Base-by-base conservation (phyloP, 306 rosid genomes). In the Fragaria nilgerrensis region DNA sequence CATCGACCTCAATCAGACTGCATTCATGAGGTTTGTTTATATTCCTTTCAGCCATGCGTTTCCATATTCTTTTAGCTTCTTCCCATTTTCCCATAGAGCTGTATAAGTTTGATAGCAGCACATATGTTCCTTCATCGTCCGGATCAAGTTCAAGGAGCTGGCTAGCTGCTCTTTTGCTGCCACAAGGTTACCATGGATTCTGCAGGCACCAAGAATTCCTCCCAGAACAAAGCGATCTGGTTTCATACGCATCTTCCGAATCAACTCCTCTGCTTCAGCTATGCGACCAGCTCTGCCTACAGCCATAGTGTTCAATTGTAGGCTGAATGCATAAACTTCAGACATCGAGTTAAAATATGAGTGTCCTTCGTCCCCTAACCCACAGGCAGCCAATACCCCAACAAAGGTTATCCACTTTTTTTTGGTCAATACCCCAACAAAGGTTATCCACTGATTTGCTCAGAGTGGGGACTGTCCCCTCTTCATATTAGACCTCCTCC, bases 11-110 rank as follows among this genome's bases (percentile, higher is more conserved):
- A 32, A 32, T 70, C 80, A 63, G 37, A 52, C 80, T 75, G 72
- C 80, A 75, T 53, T 71, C 61, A 9, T 66, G 72, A 49, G 74
- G 13, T 27, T 71, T 64, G 29, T 65, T 76, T 13, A 81, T 49
- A 20, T 44, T 72, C 45, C 78, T 77, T 44, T 81, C 74, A 16
- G 62, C 63, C 81, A 81, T 76, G 34, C 50, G 78, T 53, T 43
- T 56, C 47, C 75, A 14, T 16, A 65, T 72, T 74, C 78, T 64
- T 44, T 43, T 65, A 8, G 70, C 76, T 65, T 77, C 81, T 45
- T 77, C 77, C 70, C 78, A 81, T 41, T 76, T 75, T n/a, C 49
- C 48, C 65, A 75, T 75, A 56, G 73, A 80, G 67, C 84, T 81
- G n/a, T 75, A 62, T 61, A 75, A 47, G 68, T 76, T 70, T 39